A percentile compares a stretch with the other conserved stretches of the same genome.
Evolutionary conservation across 768 basidiomycete genomes (phyloP).

Genomic region (Daedaleopsis sinensis): DNA sequence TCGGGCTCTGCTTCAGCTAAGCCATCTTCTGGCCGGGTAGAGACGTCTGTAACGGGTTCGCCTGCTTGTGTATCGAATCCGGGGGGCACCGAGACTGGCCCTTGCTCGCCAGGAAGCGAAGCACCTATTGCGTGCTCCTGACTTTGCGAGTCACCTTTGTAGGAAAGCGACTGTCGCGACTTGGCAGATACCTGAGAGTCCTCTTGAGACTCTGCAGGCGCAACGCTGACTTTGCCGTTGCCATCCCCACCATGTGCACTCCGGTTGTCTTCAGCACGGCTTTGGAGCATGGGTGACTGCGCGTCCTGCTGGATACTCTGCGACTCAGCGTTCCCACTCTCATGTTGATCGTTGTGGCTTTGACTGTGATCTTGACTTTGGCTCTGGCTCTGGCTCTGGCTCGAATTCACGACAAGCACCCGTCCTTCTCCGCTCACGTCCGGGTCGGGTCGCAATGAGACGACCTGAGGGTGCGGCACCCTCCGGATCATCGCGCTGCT

Average conservation of each 20-base stretch:
- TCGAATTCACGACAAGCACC: conserved; percentile 15
- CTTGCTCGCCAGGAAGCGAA: background rate
- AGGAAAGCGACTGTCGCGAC: conserved; percentile 24
- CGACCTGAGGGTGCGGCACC: conserved; percentile 10
- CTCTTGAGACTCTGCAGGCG: background rate
- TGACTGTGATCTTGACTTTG: conserved; percentile 3
- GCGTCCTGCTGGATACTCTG: background rate
- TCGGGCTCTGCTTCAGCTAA: background rate
- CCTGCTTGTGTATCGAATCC: too few relatives aligned
- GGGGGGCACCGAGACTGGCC: too few relatives aligned
- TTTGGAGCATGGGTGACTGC: conserved; percentile 45
- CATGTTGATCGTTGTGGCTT: conserved; percentile 25
- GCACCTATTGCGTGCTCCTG: background rate
- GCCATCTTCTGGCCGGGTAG: background rate
- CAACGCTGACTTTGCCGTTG: background rate
- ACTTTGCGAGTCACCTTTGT: conserved; percentile 21
- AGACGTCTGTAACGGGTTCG: too few relatives aligned
- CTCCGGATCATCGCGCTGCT: background rate
- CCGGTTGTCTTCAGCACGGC: conserved; percentile 3
- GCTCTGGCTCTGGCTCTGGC: conserved; percentile 17
- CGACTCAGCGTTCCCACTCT: conserved; percentile 49
- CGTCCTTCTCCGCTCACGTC: conserved; percentile 16
- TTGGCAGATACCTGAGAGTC: conserved; percentile 1
- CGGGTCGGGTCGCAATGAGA: conserved; percentile 4
- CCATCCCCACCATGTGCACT: background rate